Base-by-base conservation (phyloP, 257 asterid species). In the Lycium barbarum region DNA sequence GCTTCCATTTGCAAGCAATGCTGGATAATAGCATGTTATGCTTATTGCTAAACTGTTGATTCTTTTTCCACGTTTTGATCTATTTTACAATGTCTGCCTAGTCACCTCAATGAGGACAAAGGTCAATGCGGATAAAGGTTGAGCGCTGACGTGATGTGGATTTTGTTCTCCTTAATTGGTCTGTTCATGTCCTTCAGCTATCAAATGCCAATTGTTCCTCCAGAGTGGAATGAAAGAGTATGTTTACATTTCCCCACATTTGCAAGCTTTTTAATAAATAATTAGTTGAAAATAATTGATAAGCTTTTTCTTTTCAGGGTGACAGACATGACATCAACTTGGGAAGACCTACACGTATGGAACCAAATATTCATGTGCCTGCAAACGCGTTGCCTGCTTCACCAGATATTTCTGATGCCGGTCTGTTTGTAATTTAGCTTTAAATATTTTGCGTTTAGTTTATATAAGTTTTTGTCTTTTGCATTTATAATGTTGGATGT, bases 1-100 rank as follows among this genome's bases (percentile, higher is more conserved):
- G 83, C 67, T 84, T 81, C 86, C 92, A n/a, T 49, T 86, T 65
- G 81, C 89, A 22, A 83, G 89, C 87, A 84, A 74, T 82, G 73
- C 83, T 12, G 72, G 92, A 93, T 91, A 87, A 85, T 80, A 49
- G 12, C 53, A 35, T 76, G 11, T 20, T 22, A 45, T 53, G 36
- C 55, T 80, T 40, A 63, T 79, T 84, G 20, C 12, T 65, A n/a
- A 62, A 18, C 38, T 58, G 36, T n/a, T n/a, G n/a, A 70, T 80
- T 12, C 67, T 26, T 49, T 76, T 33, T 5, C 61, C 36, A 49
- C 38, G n/a, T 73, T 73, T 73, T 73, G 6, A 20, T 73, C 65
- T 59, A 6, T 55, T 59, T 59, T 51, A n/a, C 43, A 20, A 20
- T 20, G 12, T 47, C 38, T n/a, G 22, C 73, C 63, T 58, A 73